A percentile compares a stretch with the other conserved stretches of the same genome.
Conservation (phyloP, 2,329 filamentous ascomycete genomes). For the Colletotrichum endophyticum region DNA sequence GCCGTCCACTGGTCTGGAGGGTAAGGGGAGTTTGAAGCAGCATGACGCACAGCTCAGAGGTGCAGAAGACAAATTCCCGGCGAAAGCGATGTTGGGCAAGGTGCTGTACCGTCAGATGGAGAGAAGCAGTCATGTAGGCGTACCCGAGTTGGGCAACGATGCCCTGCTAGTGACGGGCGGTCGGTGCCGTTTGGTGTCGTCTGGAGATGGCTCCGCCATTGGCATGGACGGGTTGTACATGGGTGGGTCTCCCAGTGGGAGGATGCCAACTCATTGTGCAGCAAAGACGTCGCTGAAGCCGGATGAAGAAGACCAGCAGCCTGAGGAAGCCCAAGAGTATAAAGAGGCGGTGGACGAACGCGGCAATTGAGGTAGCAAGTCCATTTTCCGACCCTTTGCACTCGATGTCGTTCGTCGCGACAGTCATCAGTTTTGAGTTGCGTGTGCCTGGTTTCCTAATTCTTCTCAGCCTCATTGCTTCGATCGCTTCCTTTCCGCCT, state of each 20-base stretch:
- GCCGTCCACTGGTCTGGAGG: background rate
- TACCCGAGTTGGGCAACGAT: background rate
- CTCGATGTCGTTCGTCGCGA: background rate
- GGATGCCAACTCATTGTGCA: conserved; percentile 25
- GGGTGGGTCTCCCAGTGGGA: conserved; percentile 23
- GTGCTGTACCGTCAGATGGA: background rate
- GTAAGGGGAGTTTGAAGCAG: background rate
- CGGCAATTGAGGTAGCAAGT: background rate
- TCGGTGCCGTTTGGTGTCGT: background rate
- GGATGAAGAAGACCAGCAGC: conserved; percentile 1
- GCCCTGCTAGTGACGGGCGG: background rate
- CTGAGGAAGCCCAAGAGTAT: background rate
- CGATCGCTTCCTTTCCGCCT: background rate
- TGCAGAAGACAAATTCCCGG: background rate
- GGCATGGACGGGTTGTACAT: conserved; percentile 20
- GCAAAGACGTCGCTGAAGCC: conserved; percentile 20
- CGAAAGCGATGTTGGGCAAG: background rate
- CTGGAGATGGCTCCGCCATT: conserved; percentile 17
- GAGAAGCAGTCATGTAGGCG: background rate
- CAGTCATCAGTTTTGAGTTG: background rate
- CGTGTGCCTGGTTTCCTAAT: background rate
- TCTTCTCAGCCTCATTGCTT: conserved; percentile 12
- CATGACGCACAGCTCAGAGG: background rate
- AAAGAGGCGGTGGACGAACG: conserved; percentile 20
- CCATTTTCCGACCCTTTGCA: background rate